A percentile compares a stretch with the other conserved stretches of the same genome.
phyloP scores from a whole-genome alignment of 495 filamentous ascomycete species.

The Thermothielavioides terrestris region DNA sequence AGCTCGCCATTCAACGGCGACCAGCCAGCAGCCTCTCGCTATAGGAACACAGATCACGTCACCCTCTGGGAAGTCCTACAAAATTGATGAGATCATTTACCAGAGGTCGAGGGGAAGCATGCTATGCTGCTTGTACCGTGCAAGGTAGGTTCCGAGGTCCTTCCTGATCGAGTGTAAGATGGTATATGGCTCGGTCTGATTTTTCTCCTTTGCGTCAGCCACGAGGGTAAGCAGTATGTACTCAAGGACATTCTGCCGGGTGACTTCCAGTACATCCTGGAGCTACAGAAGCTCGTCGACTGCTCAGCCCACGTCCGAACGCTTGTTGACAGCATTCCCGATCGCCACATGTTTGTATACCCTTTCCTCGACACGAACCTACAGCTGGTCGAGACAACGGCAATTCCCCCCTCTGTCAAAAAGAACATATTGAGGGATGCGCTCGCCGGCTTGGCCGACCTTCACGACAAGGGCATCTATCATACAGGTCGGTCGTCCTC shows the following conservation, averaged over 20 bases:
- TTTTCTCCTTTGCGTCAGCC: neutral
- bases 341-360: constrained; percentile 1
- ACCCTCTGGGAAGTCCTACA: neutral
- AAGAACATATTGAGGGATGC: constrained; percentile 2
- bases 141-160: neutral
- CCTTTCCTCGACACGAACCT: constrained; percentile 2
- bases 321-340: constrained; percentile 1
- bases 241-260: constrained; percentile 3
- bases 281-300: neutral
- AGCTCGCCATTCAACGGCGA: neutral
- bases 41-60: neutral
- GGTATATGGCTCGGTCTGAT: neutral
- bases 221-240: constrained; percentile 2
- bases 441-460: neutral
- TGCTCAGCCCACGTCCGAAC: constrained; percentile 2
- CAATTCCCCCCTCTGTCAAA: neutral
- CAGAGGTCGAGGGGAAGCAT: neutral
- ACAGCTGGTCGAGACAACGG: neutral
- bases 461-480: constrained; percentile 3
- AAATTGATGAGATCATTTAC: constrained; percentile 2
- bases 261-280: neutral
- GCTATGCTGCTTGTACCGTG: constrained; percentile 2
- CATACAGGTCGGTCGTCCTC: neutral
- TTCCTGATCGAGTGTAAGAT: neutral
- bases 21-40: neutral